Evolutionary conservation across 192 early-diverging fungal species (phyloP).

Genomic region (Podila verticillata): DNA sequence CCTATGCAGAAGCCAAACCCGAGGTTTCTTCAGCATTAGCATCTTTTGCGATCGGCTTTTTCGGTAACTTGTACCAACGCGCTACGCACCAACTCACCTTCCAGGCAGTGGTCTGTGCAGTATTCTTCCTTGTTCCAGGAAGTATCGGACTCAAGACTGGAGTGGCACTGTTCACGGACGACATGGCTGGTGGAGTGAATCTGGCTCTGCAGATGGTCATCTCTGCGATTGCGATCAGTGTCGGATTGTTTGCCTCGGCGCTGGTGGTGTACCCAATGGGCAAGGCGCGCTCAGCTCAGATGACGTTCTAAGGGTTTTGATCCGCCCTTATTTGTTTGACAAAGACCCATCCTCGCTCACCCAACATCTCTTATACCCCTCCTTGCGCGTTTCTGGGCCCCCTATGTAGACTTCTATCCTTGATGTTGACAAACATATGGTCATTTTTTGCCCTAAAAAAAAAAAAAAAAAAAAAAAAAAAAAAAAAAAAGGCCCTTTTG

Average conservation of each 20-base stretch:
- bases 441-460: no score
- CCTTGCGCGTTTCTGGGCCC: no score
- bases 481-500: no score
- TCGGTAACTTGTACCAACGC: conserved; percentile 82
- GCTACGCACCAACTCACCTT: conserved; percentile 78
- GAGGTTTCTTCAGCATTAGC: conserved; percentile 75
- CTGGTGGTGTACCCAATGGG: conserved; percentile 68
- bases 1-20: conserved; percentile 59
- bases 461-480: no score
- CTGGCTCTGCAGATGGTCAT: conserved; percentile 64
- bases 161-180: conserved; percentile 71
- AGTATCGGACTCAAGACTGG: conserved; percentile 69
- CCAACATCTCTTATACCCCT: no score
- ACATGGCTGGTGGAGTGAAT: conserved; percentile 56
- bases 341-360: not conserved
- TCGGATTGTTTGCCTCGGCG: conserved; percentile 75
- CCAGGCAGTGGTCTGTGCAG: conserved; percentile 84
- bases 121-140: conserved; percentile 84
- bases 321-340: not conserved
- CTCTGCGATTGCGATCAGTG: conserved; percentile 72
- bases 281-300: conserved; percentile 57
- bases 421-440: not conserved
- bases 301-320: conserved; percentile 51
- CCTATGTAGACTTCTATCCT: not conserved
- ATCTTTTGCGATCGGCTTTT: conserved; percentile 82